Base-by-base conservation (phyloP, 73 alveolate species). In the Symbiodinium pilosum region DNA sequence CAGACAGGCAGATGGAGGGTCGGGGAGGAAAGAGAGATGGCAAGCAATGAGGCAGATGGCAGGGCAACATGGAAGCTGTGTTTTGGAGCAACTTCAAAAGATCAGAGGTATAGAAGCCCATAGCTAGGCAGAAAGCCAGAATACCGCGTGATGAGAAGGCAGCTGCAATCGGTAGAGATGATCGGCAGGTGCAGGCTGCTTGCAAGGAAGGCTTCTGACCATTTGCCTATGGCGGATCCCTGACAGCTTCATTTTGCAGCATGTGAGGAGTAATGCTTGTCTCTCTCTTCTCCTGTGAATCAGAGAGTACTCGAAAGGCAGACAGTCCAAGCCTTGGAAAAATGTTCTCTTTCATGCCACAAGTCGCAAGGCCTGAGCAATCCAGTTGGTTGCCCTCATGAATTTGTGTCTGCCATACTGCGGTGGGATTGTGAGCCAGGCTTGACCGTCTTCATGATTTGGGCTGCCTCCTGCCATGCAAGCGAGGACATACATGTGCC, bases 291-390 rank as follows among this genome's bases (percentile, higher is more conserved):
- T n/a, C n/a, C n/a, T n/a, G n/a, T n/a, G n/a, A n/a, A n/a, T n/a
- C n/a, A n/a, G n/a, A n/a, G n/a, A n/a, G n/a, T n/a, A n/a, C n/a
- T n/a, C n/a, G n/a, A n/a, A n/a, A n/a, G n/a, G n/a, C n/a, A n/a
- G 11, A 1, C 38, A 1, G 26, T 75, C 26, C n/a, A 30, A 64
- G 83, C 95, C 95, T 89, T 89, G 39, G 73, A 43, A 43, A 64
- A 68, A 43, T 59, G 40, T 51, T 56, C 44, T 75, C 75, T n/a
- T n/a, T 89, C 47, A 32, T 89, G 86, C 95, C 95, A 89, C 39
- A 89, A 38, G 71, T 89, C 95, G 73, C 95, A 89, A 3, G 95
- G 95, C 94, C 94, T 87, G 21, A 21, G 11, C 5, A 47, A 30
- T 14, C 6, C 86, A 75, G 47, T n/a, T n/a, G n/a, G n/a, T n/a